Evolutionary conservation across 371 early-diverging fungal genomes (phyloP), one percentile per base, ranked within the genome.

Genomic region (Actinomucor elegans): DNA sequence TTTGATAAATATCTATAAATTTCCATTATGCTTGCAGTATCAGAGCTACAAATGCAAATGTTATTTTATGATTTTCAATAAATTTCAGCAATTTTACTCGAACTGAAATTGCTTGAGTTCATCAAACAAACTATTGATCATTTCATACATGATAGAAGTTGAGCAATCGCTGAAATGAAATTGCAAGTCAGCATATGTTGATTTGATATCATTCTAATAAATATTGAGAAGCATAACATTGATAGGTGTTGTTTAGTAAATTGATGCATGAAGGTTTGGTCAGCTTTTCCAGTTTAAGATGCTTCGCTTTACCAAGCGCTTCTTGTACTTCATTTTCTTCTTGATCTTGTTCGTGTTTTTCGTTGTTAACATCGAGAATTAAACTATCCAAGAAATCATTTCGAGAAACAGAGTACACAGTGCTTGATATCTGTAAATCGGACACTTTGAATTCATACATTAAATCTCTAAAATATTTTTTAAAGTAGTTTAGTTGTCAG

Each of bases 391-490:
- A 53, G 29, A 53, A 44, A 53, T 53, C 53, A 36, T 33, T 45
- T 53, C 45, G 45, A 53, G 45, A 43, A 15, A 45, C 53, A 53
- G 44, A 53, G 53, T 35, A 53, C 18, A 53, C 37, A 53, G 36
- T 44, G 44, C 53, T 53, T 53, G 53, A 35, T 26, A 36, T 35
- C 35, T 53, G 18, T 53, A 53, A 17, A 53, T 28, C 44, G 45
- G 37, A 53, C 1, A 44, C 45, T 45, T 36, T 53, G 36, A 53
- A 44, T 36, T 53, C 53, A 53, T 53, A 43, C 11, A 34, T 15
- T 21, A 43, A 18, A 42, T 52, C 52, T 52, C 52, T 52, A 31
- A 38, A 23, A 36, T 49, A 49, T 49, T 38, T 49, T 35, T 49
- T 49, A 50, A 50, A 40, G 32, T 21, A 52, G 41, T 32, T 23